These are phyloP conservation scores for Passalora sequoiae DNA, from an alignment of 2,329 filamentous ascomycete species.

Conservation along the genomic window DNA sequence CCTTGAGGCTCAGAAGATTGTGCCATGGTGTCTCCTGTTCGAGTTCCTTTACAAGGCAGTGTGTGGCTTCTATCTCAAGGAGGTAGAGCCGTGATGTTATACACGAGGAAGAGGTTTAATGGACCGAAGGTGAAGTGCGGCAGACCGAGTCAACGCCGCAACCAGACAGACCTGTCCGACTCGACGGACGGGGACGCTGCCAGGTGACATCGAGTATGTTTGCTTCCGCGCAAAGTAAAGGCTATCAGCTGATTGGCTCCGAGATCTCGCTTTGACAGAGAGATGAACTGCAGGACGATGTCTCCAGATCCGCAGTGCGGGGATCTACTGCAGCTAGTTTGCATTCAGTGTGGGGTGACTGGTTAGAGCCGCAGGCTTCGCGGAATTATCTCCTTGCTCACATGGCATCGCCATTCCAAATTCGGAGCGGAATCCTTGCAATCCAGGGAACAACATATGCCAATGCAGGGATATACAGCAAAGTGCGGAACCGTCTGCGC, in stretches of 20 bases:
- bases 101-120: background rate
- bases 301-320: conserved; percentile 5
- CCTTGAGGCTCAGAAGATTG: conserved; percentile 24
- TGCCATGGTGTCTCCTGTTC: conserved; percentile 20
- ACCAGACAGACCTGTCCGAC: background rate
- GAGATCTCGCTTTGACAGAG: background rate
- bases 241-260: conserved; percentile 12
- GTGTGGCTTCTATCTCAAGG: background rate
- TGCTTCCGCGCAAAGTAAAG: conserved; percentile 16
- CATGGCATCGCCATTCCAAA: background rate
- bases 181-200: too few species aligned
- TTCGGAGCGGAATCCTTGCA: background rate
- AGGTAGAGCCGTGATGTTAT: background rate
- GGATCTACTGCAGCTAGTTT: background rate
- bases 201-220: too few species aligned
- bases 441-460: too few species aligned
- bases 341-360: background rate
- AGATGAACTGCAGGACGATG: background rate
- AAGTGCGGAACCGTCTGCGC: too few species aligned
- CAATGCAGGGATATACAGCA: too few species aligned
- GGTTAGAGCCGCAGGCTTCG: background rate
- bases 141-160: background rate
- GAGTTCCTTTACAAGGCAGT: background rate
- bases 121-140: background rate
- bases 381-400: conserved; percentile 4